Base-by-base conservation (phyloP, 1,284 basidiomycete genomes). In the Termitomyces sp. region DNA sequence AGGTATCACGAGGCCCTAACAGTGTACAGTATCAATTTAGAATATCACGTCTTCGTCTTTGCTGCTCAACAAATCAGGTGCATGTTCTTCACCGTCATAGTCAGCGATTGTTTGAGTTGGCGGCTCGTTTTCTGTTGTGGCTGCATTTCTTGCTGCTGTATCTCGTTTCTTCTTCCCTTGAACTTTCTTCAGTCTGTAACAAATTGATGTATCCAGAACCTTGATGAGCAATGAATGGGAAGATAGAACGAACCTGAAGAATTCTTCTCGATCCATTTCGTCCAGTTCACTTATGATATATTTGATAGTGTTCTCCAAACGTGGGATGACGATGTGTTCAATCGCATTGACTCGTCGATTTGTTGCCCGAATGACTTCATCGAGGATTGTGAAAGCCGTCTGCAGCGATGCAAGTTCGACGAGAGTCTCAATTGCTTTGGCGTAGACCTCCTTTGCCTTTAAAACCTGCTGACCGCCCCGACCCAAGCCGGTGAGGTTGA, bases 281-380 rank as follows among this genome's bases (percentile, higher is more conserved):
- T 98, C 94, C 55, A 98, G 73, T 71, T 96, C 93, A 60, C 92
- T 95, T 65, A 94, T 82, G 68, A 98, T 96, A 70, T 97, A 98
- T 66, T 90, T 92, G 78, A 99, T 94, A 5, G 97, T 99, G 71
- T 99, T 98, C 57, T 98, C 96, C 45, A 99, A 76, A 48, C 88
- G 82, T 12, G 97, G 97, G 56, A 99, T 98, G 65, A 99, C 82
- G 62, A 99, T 88, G 70, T 99, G 94, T 68, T 99, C 97, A 65
- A 99, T 97, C 3, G 97, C 97, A 66, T 99, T 99, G 33, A 99
- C 97, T 61, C 97, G 86, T 44, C 97, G 88, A 71, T 98, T 99
- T 28, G 97, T 99, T 43, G 96, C 94, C 52, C 94, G 88, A 68
- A 99, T 99, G 58, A 99, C 97, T 74, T 99, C 97, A 71, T 99